A percentile compares a stretch with the other conserved stretches of the same genome.
Evolutionary conservation across 805 yeast genomes (phyloP).

Genomic region (Pichia pseudocactophila): DNA sequence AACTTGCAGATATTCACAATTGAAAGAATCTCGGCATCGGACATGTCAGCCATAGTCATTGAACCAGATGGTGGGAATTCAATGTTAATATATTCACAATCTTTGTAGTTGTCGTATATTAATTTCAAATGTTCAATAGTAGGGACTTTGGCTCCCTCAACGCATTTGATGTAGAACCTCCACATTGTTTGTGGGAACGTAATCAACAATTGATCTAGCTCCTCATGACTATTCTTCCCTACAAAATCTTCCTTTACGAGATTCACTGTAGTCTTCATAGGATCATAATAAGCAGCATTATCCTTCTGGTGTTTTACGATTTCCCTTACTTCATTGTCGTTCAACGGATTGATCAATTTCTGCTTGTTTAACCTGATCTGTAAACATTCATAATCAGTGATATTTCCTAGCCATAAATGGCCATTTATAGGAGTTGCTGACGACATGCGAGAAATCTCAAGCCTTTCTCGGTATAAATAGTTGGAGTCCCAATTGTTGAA

Average conservation of each 20-base stretch:
- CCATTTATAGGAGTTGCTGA: constrained; percentile 51
- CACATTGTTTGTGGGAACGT: constrained; percentile 47
- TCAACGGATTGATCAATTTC: constrained; percentile 4
- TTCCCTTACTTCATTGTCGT: neutral
- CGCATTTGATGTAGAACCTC: constrained; percentile 49
- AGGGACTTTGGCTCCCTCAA: constrained; percentile 51
- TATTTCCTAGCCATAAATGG: constrained; percentile 76
- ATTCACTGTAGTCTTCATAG: constrained; percentile 41
- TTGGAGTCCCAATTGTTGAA: constrained; percentile 61
- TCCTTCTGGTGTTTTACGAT: neutral
- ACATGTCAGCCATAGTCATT: constrained; percentile 62
- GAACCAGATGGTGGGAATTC: constrained; percentile 83
- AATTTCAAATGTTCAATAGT: constrained; percentile 29
- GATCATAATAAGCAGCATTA: constrained; percentile 39
- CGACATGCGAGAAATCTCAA: constrained; percentile 81
- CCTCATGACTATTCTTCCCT: constrained; percentile 14
- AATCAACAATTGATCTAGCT: constrained; percentile 28
- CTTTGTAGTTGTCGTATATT: constrained; percentile 14
- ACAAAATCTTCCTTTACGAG: constrained; percentile 27
- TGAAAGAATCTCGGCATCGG: constrained; percentile 50
- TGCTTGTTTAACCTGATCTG: constrained; percentile 22
- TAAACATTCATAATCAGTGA: constrained; percentile 53
- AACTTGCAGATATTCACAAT: constrained; percentile 65
- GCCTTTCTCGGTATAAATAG: constrained; percentile 60
- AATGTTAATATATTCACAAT: constrained; percentile 27